Base-by-base conservation (phyloP, 2,329 filamentous ascomycete species). In the Emergomyces pasteurianus region DNA sequence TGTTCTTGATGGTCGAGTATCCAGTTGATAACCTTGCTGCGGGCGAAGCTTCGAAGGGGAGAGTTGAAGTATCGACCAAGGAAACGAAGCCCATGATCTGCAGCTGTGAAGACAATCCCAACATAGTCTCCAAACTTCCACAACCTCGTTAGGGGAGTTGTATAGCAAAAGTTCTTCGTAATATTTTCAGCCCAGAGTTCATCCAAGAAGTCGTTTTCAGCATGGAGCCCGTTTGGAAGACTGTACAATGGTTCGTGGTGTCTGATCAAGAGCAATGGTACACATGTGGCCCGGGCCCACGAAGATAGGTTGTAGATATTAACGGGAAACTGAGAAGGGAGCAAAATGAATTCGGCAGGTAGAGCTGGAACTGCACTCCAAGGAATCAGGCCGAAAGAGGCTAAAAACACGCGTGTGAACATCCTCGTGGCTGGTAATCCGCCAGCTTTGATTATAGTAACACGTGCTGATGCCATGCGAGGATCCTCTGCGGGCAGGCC, bases 351-450 rank as follows among this genome's bases (percentile, higher is more conserved):
- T 60, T 75, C 73, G 1, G 67, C 62, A 0, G 73, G 72, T 1
- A 74, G 42, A 56, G 73, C 59, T 1, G 72, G 73, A 0, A 74
- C 63, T 0, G 67, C 65, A 4, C 62, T 52, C 72, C 73, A 75
- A 1, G 71, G 70, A 31, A 73, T 66, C 2, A 75, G 61, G 9
- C 73, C 73, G 54, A 75, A 71, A 2, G 61, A 65, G 3, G 71
- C 71, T 1, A 72, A 58, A 52, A 60, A 69, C 6, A 72, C 63
- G 14, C 71, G 67, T 0, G 71, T 72, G n/a, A 71, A 69, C 21
- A 4, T 70, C 61, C 4, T 72, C 52, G 36, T 55, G 23, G 28
- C 52, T 23, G 63, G 59, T 9, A 59, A 43, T 18, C 16, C 18
- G 42, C 42, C 12, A 3, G 66, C 58, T 1, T 47, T 18, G 0